Percentiles rank a stretch among this genome's conserved stretches.
Evolutionary conservation across 768 basidiomycete genomes (phyloP).

Genomic region (Pisolithus orientalis): DNA sequence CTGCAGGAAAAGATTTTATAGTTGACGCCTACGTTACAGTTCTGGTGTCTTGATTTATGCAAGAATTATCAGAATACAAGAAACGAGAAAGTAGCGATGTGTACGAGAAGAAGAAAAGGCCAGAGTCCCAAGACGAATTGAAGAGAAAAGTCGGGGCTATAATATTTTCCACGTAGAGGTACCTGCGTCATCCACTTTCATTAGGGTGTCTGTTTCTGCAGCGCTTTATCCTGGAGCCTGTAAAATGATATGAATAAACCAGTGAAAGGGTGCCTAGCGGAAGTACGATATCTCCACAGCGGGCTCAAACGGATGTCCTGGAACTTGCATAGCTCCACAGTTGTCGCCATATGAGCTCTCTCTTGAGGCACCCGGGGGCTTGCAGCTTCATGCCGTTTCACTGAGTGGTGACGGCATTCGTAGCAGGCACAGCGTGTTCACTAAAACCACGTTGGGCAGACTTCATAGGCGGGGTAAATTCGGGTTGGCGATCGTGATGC

Average conservation of each 20-base stretch:
- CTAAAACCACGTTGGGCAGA: conserved; percentile 55
- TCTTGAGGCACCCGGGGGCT: conserved; percentile 3
- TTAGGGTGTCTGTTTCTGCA: conserved; percentile 12
- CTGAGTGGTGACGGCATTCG: conserved; percentile 33
- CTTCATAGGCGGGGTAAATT: conserved; percentile 45
- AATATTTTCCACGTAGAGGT: background rate
- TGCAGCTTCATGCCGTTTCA: conserved; percentile 10
- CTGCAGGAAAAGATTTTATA: conserved; percentile 22
- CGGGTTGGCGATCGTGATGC: conserved; percentile 31
- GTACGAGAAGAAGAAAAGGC: conserved; percentile 7
- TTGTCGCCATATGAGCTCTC: background rate
- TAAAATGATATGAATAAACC: conserved; percentile 29
- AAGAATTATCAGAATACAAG: conserved; percentile 15
- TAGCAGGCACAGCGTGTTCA: conserved; percentile 53
- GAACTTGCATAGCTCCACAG: conserved; percentile 3
- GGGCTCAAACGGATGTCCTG: background rate
- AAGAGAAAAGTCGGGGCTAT: background rate
- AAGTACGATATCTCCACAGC: conserved; percentile 9
- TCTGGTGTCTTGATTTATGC: conserved; percentile 13
- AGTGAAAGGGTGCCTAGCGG: conserved; percentile 11
- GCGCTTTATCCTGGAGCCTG: conserved; percentile 22
- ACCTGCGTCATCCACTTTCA: conserved; percentile 9
- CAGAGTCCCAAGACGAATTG: conserved; percentile 13
- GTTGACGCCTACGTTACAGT: conserved; percentile 28
- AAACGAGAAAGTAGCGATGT: conserved; percentile 2